These are phyloP conservation scores for Triangularia setosa DNA, from an alignment of 2,329 filamentous ascomycete species.

Conservation along the genomic window DNA sequence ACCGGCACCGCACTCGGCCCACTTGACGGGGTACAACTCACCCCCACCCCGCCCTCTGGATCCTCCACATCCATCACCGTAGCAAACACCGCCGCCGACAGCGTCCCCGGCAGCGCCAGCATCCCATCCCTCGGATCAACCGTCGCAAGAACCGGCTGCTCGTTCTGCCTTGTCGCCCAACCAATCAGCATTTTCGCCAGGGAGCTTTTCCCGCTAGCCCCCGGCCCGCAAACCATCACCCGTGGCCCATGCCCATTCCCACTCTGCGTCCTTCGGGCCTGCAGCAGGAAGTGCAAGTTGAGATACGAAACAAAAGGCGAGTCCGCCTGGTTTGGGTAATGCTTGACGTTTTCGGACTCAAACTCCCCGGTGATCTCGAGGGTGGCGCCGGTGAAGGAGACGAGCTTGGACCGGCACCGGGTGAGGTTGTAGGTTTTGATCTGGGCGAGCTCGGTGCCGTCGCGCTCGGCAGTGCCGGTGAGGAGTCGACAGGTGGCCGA, in stretches of 20 bases:
- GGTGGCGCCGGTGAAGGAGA: slow-evolving; percentile 87
- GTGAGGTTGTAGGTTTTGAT: slow-evolving; percentile 77
- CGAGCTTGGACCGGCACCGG: slow-evolving; percentile 80
- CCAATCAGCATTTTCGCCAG: slow-evolving; percentile 71
- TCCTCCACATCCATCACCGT: slow-evolving; percentile 77
- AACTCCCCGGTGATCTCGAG: slow-evolving; percentile 69
- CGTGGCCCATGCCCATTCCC: slow-evolving; percentile 56
- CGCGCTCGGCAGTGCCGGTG: slow-evolving; percentile 83
- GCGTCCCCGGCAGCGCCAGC: slow-evolving; percentile 71
- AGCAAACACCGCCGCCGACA: slow-evolving; percentile 83
- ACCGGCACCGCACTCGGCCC: slow-evolving; percentile 85
- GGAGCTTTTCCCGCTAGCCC: slow-evolving; percentile 78
- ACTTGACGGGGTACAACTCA: slow-evolving; percentile 85
- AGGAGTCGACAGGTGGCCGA: slow-evolving; percentile 55
- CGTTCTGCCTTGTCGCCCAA: slow-evolving; percentile 70
- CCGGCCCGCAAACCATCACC: slow-evolving; percentile 78
- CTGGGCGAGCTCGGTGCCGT: slow-evolving; percentile 86
- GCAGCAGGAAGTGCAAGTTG: slow-evolving; percentile 85
- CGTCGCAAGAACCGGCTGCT: slow-evolving; percentile 79
- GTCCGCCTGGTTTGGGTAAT: slow-evolving; percentile 66
- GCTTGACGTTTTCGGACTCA: slow-evolving; percentile 51
- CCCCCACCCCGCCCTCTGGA: slow-evolving; percentile 85
- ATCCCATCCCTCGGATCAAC: slow-evolving; percentile 78
- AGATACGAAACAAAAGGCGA: slow-evolving; percentile 76
- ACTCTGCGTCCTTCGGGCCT: slow-evolving; percentile 62